These are phyloP conservation scores for Xylaria digitata DNA, from an alignment of 2,329 filamentous ascomycete genomes.

Conservation along the genomic window DNA sequence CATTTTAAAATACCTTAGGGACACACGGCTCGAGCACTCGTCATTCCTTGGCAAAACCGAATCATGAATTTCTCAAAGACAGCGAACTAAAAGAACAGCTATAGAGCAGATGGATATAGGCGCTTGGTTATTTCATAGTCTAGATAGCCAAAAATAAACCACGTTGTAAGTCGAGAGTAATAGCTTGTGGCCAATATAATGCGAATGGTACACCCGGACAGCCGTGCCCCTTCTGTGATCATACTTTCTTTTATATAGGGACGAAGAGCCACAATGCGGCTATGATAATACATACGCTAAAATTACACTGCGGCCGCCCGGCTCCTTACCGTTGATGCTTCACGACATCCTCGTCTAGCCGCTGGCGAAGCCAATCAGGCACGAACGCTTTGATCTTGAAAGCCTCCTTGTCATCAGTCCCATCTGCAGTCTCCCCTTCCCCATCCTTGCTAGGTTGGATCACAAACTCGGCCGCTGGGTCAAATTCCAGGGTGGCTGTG, in stretches of 20 bases:
- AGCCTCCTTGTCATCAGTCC: conserved; percentile 47
- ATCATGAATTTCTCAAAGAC: too few species aligned
- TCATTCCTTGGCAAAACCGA: background rate
- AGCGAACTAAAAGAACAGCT: background rate
- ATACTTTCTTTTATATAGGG: background rate
- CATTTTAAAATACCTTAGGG: background rate
- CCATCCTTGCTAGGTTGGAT: conserved; percentile 59
- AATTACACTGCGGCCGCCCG: background rate
- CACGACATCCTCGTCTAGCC: conserved; percentile 49
- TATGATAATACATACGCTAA: conserved; percentile 8
- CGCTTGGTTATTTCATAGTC: background rate
- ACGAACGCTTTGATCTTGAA: conserved; percentile 82
- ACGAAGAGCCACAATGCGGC: background rate
- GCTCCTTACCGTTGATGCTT: conserved; percentile 15
- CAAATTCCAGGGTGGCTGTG: conserved; percentile 71
- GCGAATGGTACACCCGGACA: background rate
- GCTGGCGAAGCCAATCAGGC: conserved; percentile 75
- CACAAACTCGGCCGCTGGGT: conserved; percentile 70
- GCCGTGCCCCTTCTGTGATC: background rate
- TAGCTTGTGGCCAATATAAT: background rate
- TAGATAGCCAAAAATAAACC: background rate
- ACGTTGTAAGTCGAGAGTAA: background rate
- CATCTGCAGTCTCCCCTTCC: conserved; percentile 46
- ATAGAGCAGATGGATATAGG: background rate
- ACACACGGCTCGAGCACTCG: background rate